Conservation (phyloP, 352 stramenopile genomes). For the Saprolegnia diclina region DNA sequence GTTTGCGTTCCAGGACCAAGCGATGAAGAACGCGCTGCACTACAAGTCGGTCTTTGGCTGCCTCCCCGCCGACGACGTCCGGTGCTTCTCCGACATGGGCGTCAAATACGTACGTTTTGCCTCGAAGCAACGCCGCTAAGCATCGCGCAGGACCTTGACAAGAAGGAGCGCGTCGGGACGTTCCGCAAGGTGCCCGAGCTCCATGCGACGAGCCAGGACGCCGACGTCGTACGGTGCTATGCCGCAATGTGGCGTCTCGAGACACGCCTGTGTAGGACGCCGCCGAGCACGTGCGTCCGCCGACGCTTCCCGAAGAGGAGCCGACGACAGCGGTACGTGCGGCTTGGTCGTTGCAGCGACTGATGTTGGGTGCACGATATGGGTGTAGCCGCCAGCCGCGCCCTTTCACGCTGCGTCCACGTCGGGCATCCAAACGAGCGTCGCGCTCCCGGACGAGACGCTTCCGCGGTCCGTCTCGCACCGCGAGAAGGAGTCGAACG, state of each 20-base stretch:
- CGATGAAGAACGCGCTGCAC: conserved; percentile 75
- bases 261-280: no score
- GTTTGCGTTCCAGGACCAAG: conserved; percentile 81
- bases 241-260: no score
- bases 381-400: neutral
- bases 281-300: no score
- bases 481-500: conserved; percentile 16
- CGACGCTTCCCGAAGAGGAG: no score
- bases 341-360: no score
- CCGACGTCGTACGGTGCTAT: no score
- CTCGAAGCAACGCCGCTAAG: neutral
- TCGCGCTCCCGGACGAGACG: conserved; percentile 5
- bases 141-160: neutral
- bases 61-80: conserved; percentile 65
- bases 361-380: no score
- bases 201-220: neutral
- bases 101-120: conserved; percentile 10
- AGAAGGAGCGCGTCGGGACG: neutral
- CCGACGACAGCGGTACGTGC: no score
- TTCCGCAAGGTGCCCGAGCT: neutral
- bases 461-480: neutral
- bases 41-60: conserved; percentile 82
- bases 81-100: conserved; percentile 61
- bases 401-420: neutral
- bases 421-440: neutral